Evolutionary conservation across 345 rosid genomes (phyloP).

Genomic region (Arabidopsis arenosa): DNA sequence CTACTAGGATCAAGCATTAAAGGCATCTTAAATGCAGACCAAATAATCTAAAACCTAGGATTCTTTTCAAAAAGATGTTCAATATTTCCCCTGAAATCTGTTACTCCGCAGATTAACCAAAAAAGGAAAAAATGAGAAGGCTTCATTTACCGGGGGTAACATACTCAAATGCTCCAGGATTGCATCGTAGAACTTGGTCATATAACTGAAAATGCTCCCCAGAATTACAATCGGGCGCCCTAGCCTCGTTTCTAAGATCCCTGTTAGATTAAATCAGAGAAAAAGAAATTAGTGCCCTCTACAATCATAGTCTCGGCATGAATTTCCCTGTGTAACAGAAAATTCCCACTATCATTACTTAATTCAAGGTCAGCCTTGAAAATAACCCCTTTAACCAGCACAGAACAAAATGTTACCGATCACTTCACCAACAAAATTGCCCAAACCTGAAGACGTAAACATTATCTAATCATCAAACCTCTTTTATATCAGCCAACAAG

Average conservation of each 20-base stretch:
- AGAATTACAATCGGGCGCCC: conserved; percentile 41
- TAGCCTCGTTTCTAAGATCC: conserved; percentile 63
- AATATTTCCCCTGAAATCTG: conserved; percentile 13
- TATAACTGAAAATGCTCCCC: conserved; percentile 63
- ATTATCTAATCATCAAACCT: conserved; percentile 12
- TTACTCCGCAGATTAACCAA: conserved; percentile 3
- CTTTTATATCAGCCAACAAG: conserved; percentile 19
- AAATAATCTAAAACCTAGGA: conserved; percentile 13
- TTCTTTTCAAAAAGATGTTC: conserved; percentile 16
- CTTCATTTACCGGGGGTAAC: conserved; percentile 75
- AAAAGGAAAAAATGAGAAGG: conserved; percentile 42
- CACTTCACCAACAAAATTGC: conserved; percentile 23
- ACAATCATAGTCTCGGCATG: conserved; percentile 2
- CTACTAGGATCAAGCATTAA: conserved; percentile 36
- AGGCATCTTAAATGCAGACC: conserved; percentile 28
- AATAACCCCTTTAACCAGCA: conserved; percentile 2
- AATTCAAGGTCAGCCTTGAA: neutral
- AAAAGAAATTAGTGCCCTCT: neutral
- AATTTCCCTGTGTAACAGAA: neutral
- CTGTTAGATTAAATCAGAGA: conserved; percentile 49
- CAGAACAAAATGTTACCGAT: conserved; percentile 16
- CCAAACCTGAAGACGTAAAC: conserved; percentile 11
- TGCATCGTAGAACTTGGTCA: conserved; percentile 66
- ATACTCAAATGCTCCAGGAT: conserved; percentile 86
- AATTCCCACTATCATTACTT: conserved; percentile 9